Evolutionary conservation across 2,329 filamentous ascomycete species (phyloP).

Genomic region (Penicillium griseofulvum): DNA sequence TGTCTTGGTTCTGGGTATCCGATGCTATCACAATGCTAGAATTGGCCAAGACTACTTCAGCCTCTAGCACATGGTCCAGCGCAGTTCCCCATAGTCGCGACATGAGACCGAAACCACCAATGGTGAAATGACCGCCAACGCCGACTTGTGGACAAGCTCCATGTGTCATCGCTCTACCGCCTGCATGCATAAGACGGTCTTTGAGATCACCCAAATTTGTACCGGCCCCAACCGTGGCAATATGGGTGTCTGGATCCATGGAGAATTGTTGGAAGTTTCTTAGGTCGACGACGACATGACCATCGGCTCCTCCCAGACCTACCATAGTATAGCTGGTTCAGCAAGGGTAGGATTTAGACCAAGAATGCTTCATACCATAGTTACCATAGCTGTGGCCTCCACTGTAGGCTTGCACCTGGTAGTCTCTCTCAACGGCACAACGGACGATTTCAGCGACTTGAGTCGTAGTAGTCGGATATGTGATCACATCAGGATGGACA

Average conservation of each 20-base stretch:
- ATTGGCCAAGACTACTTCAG: constrained; percentile 50
- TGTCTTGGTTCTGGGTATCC: constrained; percentile 28
- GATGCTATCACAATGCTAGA: constrained; percentile 34
- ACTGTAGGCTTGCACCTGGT: constrained; percentile 22
- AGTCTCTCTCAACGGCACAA: constrained; percentile 15
- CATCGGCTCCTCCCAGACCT: constrained; percentile 37
- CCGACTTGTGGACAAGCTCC: constrained; percentile 41
- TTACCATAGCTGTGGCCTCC: constrained; percentile 35
- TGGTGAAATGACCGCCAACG: constrained; percentile 42
- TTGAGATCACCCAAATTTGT: constrained; percentile 35
- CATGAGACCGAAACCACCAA: constrained; percentile 42
- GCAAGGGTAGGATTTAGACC: background rate
- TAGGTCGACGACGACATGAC: constrained; percentile 33
- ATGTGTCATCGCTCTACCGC: constrained; percentile 38
- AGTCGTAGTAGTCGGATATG: constrained; percentile 13
- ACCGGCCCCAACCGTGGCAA: constrained; percentile 38
- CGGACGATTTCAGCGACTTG: constrained; percentile 20
- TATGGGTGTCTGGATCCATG: constrained; percentile 30
- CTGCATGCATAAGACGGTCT: constrained; percentile 28
- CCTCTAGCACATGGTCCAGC: constrained; percentile 51
- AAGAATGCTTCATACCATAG: constrained; percentile 37
- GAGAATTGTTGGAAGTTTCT: constrained; percentile 33
- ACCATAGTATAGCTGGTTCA: background rate
- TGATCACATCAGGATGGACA: constrained; percentile 20
- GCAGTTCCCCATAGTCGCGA: constrained; percentile 52